Evolutionary conservation across 371 early-diverging fungal genomes (phyloP).

Genomic region (Phascolomyces articulosus): DNA sequence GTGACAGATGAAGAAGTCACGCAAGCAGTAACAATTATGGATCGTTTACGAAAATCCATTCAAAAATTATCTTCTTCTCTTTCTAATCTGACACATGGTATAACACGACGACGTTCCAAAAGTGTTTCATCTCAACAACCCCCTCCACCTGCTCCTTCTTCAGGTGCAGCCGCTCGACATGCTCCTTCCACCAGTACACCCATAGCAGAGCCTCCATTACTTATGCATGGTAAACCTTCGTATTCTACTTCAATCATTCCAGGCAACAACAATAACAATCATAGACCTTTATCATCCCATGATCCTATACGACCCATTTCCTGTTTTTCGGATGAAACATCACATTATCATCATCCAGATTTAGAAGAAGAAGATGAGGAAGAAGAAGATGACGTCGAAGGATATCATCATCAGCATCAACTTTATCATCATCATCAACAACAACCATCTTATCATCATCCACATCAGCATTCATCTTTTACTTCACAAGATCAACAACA

Average conservation of each 20-base stretch:
- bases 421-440: background rate
- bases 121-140: constrained; percentile 13
- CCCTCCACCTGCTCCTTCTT: background rate
- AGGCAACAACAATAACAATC: background rate
- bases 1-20: constrained; percentile 29
- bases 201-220: constrained; percentile 5
- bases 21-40: constrained; percentile 37
- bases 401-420: background rate
- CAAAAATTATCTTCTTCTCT: constrained; percentile 26
- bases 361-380: constrained; percentile 18
- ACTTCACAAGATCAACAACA: background rate
- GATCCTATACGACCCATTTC: constrained; percentile 16
- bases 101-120: constrained; percentile 26
- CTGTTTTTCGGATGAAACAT: constrained; percentile 20
- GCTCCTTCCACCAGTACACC: background rate
- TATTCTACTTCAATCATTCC: constrained; percentile 19
- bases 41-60: constrained; percentile 28
- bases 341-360: constrained; percentile 8
- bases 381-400: constrained; percentile 13
- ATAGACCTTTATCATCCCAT: constrained; percentile 4
- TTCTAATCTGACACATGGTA: constrained; percentile 22
- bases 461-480: background rate
- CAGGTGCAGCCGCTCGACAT: background rate
- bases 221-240: constrained; percentile 19
- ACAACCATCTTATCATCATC: background rate